Percentiles rank a stretch among this genome's conserved stretches.
Conservation (phyloP, 176 grass and related monocot species). For the Raddia guianensis region DNA sequence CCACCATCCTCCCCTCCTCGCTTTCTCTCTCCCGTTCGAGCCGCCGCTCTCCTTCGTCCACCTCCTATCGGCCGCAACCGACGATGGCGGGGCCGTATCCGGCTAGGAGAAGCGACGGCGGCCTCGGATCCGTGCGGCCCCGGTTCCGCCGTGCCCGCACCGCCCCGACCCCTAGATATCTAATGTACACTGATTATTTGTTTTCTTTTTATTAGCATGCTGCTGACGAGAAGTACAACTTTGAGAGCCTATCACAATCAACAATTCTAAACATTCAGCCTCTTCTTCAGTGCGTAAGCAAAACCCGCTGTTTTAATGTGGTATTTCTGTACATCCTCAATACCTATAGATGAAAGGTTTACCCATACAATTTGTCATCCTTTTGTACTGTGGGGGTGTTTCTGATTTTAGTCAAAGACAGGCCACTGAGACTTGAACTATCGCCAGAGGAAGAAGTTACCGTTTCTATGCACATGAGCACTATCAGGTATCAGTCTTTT, state of each 20-base stretch:
- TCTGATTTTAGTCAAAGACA: slow-evolving; percentile 49
- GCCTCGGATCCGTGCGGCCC: no score
- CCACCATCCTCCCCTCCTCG: no score
- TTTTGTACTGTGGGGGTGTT: slow-evolving; percentile 20
- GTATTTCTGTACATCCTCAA: slow-evolving; percentile 21
- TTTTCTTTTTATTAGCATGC: slow-evolving; percentile 75
- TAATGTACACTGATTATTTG: slow-evolving; percentile 13
- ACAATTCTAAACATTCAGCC: slow-evolving; percentile 92
- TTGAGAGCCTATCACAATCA: slow-evolving; percentile 87
- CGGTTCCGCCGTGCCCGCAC: no score
- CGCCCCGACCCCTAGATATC: slow-evolving; percentile 26
- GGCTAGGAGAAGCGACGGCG: no score
- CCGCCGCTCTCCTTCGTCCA: no score
- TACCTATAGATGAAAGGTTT: slow-evolving; percentile 7
- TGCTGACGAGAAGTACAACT: slow-evolving; percentile 98
- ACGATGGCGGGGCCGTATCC: no score
- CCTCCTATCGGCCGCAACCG: no score
- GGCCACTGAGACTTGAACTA: slow-evolving; percentile 86
- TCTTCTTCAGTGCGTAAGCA: slow-evolving; percentile 82
- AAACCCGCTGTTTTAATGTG: slow-evolving; percentile 40
- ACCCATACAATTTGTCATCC: slow-evolving; percentile 6
- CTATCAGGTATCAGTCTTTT: slow-evolving; percentile 76
- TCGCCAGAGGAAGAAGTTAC: slow-evolving; percentile 94
- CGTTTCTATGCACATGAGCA: slow-evolving; percentile 84
- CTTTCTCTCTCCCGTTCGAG: no score